These are phyloP conservation scores for Aspergillus sp. DNA, from an alignment of 2,329 filamentous ascomycete genomes.

Conservation along the genomic window DNA sequence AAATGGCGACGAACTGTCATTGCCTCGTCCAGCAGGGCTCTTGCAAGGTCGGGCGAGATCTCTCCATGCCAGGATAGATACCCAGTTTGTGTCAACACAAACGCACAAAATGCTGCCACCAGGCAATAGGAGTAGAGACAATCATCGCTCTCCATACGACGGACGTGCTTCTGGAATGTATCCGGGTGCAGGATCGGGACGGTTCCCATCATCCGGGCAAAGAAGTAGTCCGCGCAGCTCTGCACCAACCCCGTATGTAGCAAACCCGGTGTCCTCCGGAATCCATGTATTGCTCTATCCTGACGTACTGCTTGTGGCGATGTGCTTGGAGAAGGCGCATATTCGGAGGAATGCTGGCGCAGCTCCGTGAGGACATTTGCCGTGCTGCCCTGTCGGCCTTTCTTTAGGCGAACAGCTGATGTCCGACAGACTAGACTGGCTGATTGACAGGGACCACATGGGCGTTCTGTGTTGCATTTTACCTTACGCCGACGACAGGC, in stretches of 20 bases:
- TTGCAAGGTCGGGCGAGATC: slow-evolving; percentile 6
- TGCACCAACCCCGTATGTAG: slow-evolving; percentile 10
- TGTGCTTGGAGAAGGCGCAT: not conserved
- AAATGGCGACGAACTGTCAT: slow-evolving; percentile 21
- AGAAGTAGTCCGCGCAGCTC: slow-evolving; percentile 21
- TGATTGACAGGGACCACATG: slow-evolving; percentile 18
- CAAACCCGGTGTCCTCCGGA: slow-evolving; percentile 5
- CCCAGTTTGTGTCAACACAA: slow-evolving; percentile 29
- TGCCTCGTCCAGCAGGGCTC: slow-evolving; percentile 26
- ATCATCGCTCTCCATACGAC: slow-evolving; percentile 10
- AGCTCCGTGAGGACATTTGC: slow-evolving; percentile 22
- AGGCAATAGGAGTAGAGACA: slow-evolving; percentile 29
- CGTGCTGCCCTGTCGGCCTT: slow-evolving; percentile 21
- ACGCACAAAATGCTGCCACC: slow-evolving; percentile 38
- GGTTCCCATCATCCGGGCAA: slow-evolving; percentile 20
- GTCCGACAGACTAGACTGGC: slow-evolving; percentile 18
- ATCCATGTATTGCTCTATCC: not conserved
- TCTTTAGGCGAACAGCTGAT: slow-evolving; percentile 15
- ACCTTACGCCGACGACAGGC: slow-evolving; percentile 25
- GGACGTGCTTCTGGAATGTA: slow-evolving; percentile 23
- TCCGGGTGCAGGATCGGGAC: slow-evolving; percentile 29
- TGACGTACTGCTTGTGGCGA: not conserved
- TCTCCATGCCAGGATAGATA: slow-evolving; percentile 10
- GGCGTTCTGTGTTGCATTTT: slow-evolving; percentile 17
- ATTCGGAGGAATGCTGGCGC: slow-evolving; percentile 3